Conservation (phyloP, 2,329 filamentous ascomycete species). For the Paecilomyces sp. region DNA sequence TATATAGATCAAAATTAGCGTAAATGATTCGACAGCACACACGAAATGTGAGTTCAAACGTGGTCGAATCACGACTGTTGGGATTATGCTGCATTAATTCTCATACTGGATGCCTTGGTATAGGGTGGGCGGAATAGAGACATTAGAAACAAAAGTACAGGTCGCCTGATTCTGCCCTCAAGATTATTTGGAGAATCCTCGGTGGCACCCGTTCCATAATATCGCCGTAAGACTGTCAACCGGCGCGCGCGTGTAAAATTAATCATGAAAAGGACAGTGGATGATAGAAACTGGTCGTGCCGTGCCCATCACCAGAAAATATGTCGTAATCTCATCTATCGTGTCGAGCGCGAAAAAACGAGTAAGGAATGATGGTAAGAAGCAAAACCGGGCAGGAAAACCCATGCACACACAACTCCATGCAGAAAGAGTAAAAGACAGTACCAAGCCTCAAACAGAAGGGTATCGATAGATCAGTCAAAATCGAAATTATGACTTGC, state of each 20-base stretch:
- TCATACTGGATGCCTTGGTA: neutral
- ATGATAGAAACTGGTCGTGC: neutral
- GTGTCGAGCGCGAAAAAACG: neutral
- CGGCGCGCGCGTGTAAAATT: neutral
- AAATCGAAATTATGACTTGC: slow-evolving; percentile 25
- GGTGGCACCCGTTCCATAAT: neutral
- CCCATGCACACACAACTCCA: neutral
- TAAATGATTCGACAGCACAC: neutral
- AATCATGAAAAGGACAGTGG: neutral
- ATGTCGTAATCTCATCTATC: neutral
- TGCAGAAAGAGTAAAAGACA: neutral
- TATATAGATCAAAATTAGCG: neutral
- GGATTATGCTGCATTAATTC: neutral
- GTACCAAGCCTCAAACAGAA: neutral
- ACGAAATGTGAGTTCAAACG: neutral
- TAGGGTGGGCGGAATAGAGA: neutral
- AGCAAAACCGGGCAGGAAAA: neutral
- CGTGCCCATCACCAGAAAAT: neutral
- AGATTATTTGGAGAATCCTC: neutral
- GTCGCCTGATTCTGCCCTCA: neutral
- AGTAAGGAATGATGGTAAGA: neutral
- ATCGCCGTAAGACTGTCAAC: neutral
- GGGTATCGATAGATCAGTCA: neutral
- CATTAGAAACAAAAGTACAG: neutral
- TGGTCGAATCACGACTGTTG: neutral